phyloP scores from a whole-genome alignment of 495 filamentous ascomycete genomes.

The Annulohypoxylon nitens region DNA sequence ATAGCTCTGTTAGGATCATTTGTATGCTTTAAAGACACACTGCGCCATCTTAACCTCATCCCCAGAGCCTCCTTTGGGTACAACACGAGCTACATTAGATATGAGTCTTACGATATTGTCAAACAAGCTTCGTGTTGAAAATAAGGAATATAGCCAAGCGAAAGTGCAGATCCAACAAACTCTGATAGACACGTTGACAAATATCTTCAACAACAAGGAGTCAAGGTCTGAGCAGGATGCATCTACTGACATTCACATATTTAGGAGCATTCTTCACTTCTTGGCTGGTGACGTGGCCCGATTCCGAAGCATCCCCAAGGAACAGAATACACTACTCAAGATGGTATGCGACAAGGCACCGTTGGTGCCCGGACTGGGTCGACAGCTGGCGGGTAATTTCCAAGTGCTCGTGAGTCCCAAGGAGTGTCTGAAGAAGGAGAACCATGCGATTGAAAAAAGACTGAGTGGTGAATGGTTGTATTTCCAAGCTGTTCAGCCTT shows the following conservation, averaged over 20 bases:
- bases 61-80: constrained; percentile 19
- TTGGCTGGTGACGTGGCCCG: constrained; percentile 48
- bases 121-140: constrained; percentile 44
- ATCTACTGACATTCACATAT: constrained; percentile 12
- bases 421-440: constrained; percentile 50
- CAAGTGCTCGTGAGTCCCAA: constrained; percentile 53
- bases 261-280: constrained; percentile 47
- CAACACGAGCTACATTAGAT: constrained; percentile 43
- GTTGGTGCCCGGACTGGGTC: constrained; percentile 37
- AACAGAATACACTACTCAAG: constrained; percentile 39
- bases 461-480: constrained; percentile 47
- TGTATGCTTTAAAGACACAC: constrained; percentile 30
- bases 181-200: constrained; percentile 16
- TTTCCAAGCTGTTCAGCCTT: constrained; percentile 38
- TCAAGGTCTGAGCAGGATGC: constrained; percentile 4
- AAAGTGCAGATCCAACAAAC: constrained; percentile 21
- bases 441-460: constrained; percentile 48
- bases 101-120: constrained; percentile 40
- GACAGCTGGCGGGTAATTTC: constrained; percentile 50
- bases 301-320: constrained; percentile 26
- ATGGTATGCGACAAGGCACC: constrained; percentile 35
- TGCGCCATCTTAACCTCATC: constrained; percentile 17
- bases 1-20: constrained; percentile 35
- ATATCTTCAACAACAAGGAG: neutral
- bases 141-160: constrained; percentile 7